Evolutionary conservation across 345 rosid genomes (phyloP), one percentile per base, ranked within the genome.

Genomic region (Gossypium australe): DNA sequence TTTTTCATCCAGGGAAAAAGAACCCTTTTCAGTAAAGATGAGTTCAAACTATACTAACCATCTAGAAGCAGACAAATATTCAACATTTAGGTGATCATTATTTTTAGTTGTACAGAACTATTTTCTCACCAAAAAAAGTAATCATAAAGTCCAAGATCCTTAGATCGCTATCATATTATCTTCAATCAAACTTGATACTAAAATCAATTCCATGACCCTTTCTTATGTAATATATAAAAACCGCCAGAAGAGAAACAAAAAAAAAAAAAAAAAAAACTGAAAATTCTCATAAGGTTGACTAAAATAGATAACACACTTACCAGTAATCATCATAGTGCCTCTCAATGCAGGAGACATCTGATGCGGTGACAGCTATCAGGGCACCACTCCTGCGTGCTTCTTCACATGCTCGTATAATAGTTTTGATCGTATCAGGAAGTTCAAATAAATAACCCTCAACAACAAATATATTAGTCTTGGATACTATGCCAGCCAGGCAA

Each of bases 371-470:
- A 25, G 98, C 98, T 84, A 94, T 88, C 75, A 94, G 81, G 10
- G 90, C 95, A 78, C 97, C 97, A 65, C 75, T 81, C 69, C 80
- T 86, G 64, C 81, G 90, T 48, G 98, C 97, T 86, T 84, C 97
- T 84, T 94, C 92, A 27, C 97, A 94, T 44, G 97, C 95, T 85
- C 85, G 87, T 53, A 85, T 77, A 76, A 92, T 86, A 76, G 98
- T 87, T 77, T 82, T 87, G 63, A 92, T 94, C 3, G 97, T 92
- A 84, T 88, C 95, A 13, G 93, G 95, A 83, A 94, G 84, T 87
- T 92, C 98, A 81, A 94, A 94, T 75, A 94, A 80, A 86, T 94
- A 94, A 29, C 98, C 97, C 86, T 94, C 98, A 77, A 94, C 89
- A 17, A 92, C 87, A 79, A 94, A 81, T 80, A 94, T 83, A 52